These are phyloP conservation scores for Blastomyces gilchristii DNA, from an alignment of 2,329 filamentous ascomycete species.

Conservation along the genomic window DNA sequence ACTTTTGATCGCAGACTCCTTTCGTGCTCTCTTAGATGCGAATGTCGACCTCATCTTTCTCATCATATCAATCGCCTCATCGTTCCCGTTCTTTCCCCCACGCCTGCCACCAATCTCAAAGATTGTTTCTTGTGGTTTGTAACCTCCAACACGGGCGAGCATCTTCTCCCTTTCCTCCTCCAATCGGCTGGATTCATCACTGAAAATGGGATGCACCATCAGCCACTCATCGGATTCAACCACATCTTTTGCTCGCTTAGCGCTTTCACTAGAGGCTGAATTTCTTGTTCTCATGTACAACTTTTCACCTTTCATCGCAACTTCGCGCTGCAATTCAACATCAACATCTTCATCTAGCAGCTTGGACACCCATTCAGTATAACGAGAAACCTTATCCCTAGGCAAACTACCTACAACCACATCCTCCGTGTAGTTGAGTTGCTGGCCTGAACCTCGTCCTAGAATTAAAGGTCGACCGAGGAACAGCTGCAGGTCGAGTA, in stretches of 20 bases:
- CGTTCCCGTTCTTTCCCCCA: slow-evolving; percentile 58
- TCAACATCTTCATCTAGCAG: slow-evolving; percentile 66
- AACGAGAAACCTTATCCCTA: slow-evolving; percentile 61
- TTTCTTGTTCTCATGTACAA: slow-evolving; percentile 85
- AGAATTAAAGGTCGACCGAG: slow-evolving; percentile 73
- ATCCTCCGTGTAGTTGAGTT: slow-evolving; percentile 66
- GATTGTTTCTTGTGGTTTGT: slow-evolving; percentile 85
- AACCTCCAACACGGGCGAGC: slow-evolving; percentile 79
- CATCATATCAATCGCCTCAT: slow-evolving; percentile 51
- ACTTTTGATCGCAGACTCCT: slow-evolving; percentile 22
- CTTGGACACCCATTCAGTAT: slow-evolving; percentile 75
- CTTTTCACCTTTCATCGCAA: slow-evolving; percentile 81
- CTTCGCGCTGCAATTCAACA: slow-evolving; percentile 56
- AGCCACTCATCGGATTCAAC: slow-evolving; percentile 60
- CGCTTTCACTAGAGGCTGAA: slow-evolving; percentile 80
- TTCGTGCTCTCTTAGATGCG: slow-evolving; percentile 34
- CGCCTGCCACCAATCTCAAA: slow-evolving; percentile 81
- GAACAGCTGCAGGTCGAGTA: slow-evolving; percentile 90
- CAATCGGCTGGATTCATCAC: slow-evolving; percentile 49
- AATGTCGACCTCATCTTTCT: slow-evolving; percentile 35
- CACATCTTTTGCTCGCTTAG: slow-evolving; percentile 72
- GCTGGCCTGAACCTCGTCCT: slow-evolving; percentile 52
- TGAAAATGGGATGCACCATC: slow-evolving; percentile 72
- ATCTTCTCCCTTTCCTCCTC: slow-evolving; percentile 72
- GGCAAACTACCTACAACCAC: slow-evolving; percentile 70